Evolutionary conservation across 163 green algal species (phyloP).

Genomic region (Chloroidium sp.): DNA sequence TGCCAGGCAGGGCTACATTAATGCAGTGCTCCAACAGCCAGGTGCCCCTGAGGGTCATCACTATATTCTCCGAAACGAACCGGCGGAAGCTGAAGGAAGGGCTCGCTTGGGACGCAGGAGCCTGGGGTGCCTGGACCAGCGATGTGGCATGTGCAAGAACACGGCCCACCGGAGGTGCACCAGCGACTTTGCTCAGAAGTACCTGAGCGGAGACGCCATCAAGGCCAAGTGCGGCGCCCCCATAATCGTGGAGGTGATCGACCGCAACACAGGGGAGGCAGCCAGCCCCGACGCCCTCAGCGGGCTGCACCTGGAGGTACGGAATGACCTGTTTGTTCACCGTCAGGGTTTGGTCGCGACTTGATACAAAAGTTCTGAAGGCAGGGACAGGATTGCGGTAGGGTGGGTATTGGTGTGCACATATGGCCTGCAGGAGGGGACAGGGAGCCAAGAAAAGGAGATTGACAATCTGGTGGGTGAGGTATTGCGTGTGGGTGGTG

Average conservation of each 20-base stretch:
- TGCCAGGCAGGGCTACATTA: background rate
- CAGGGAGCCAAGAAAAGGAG: background rate
- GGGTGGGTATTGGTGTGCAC: background rate
- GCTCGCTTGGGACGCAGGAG: slow-evolving; percentile 23
- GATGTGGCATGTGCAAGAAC: slow-evolving; percentile 40
- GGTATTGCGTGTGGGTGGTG: background rate
- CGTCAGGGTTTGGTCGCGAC: background rate
- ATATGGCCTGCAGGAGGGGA: background rate
- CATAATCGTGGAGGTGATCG: slow-evolving; percentile 45
- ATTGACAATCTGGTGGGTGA: background rate
- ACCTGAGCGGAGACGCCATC: slow-evolving; percentile 44
- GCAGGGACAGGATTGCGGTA: background rate
- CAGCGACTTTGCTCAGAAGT: slow-evolving; percentile 44
- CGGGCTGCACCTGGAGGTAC: slow-evolving; percentile 35
- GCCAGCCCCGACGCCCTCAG: slow-evolving; percentile 24
- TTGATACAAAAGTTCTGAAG: background rate
- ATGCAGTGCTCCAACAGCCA: background rate
- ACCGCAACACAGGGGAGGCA: slow-evolving; percentile 28
- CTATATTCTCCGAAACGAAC: background rate
- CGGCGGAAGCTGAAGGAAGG: background rate
- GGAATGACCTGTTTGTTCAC: background rate
- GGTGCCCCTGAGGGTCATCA: background rate
- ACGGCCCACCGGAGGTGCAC: slow-evolving; percentile 40
- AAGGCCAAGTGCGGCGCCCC: slow-evolving; percentile 53
- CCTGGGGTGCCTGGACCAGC: slow-evolving; percentile 40